Base-by-base conservation (phyloP, 2,329 filamentous ascomycete species). In the Claviceps quebecensis region DNA sequence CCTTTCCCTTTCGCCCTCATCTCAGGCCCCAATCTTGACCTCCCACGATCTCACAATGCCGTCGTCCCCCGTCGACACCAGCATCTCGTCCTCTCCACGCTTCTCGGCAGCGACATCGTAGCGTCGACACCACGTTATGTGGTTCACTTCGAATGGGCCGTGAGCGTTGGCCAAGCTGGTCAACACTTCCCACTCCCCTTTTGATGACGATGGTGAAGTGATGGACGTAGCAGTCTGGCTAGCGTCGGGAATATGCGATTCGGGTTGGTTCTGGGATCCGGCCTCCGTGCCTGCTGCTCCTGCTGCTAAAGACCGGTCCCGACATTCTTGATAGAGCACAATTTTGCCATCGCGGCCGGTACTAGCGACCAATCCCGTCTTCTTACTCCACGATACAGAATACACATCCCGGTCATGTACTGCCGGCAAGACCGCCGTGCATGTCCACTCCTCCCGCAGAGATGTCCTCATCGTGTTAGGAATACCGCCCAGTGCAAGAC, bases 71-170 rank as follows among this genome's bases (percentile, higher is more conserved):
- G 90, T 95, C 16, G 86, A 93, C 19, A 97, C 72, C 46, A 98
- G 72, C 64, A 96, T 84, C 69, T 97, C 91, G 60, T 95, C 87
- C 23, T 72, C 65, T 3, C 74, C 73, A 50, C 67, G 74, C 55
- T 69, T 73, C 62, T 75, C 75, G 1, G 68, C 67, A 1, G 71
- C 83, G 48, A 74, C 73, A 64, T 95, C 89, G 52, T 80, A 85
- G 52, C 90, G 76, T 59, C 76, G 79, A 57, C 88, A 89, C 93
- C 93, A 98, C 2, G 80, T 81, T 47, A 93, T 77, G 66, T 96
- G 89, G 61, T 98, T 98, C 56, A 97, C 77, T 68, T 98, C 93
- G 62, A 91, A 96, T 2, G 94, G 87, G 1, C 88, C 90, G 65
- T 98, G 93, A 2, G 84, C 87, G 37, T 83, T 83, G 47, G 83